phyloP scores from a whole-genome alignment of 148 eudicot species.

The Fagopyrum tataricum region DNA sequence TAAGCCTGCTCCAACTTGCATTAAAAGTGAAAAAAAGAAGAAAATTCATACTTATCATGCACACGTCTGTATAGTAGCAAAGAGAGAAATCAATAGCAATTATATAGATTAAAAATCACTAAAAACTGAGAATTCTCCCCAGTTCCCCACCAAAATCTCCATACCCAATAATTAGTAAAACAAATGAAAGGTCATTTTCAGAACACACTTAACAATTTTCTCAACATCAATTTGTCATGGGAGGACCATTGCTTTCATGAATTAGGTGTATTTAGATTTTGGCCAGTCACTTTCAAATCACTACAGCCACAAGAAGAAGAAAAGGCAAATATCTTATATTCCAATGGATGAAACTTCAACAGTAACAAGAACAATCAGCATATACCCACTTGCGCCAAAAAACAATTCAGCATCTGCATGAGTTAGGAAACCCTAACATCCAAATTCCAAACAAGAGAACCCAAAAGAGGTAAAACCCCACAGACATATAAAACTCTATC shows the following conservation, averaged over 20 bases:
- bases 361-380: neutral
- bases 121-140: neutral
- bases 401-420: neutral
- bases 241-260: constrained; percentile 14
- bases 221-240: neutral
- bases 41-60: constrained; percentile 4
- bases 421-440: too few species aligned
- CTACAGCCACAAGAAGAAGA: neutral
- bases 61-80: constrained; percentile 11
- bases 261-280: constrained; percentile 7
- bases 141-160: constrained; percentile 4
- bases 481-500: neutral
- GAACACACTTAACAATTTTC: neutral
- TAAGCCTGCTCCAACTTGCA: constrained; percentile 40
- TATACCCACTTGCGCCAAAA: neutral
- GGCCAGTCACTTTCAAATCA: constrained; percentile 10
- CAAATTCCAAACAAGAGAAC: neutral
- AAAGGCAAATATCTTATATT: neutral
- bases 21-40: constrained; percentile 11
- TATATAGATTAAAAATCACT: neutral
- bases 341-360: neutral
- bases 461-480: neutral
- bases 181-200: constrained; percentile 11
- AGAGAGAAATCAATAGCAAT: neutral
- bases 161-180: neutral